These are phyloP conservation scores for Leccinum fuscescens DNA, from an alignment of 1,284 basidiomycete genomes.

Conservation along the genomic window DNA sequence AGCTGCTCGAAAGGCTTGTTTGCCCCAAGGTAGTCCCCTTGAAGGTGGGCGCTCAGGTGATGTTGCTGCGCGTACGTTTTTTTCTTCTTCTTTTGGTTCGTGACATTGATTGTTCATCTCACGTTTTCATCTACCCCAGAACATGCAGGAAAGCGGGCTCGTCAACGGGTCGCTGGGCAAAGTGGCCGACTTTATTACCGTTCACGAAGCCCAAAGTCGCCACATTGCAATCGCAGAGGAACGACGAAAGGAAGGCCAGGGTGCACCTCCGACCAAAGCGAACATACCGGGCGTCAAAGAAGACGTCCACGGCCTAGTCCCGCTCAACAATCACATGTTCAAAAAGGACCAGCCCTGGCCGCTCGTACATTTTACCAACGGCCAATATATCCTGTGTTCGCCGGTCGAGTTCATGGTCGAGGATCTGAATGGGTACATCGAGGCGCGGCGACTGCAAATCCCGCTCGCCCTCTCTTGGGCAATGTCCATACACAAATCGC, in stretches of 20 bases:
- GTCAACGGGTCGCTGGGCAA: conserved; percentile 90
- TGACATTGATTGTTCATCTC: neutral
- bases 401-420: conserved; percentile 55
- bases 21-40: conserved; percentile 33
- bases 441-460: conserved; percentile 56
- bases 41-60: conserved; percentile 50
- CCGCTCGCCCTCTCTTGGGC: conserved; percentile 82
- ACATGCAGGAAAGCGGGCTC: conserved; percentile 51
- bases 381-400: conserved; percentile 42
- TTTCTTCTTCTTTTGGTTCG: too few species aligned
- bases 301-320: conserved; percentile 16
- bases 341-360: conserved; percentile 44
- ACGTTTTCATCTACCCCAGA: conserved; percentile 33
- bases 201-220: conserved; percentile 43
- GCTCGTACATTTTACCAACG: conserved; percentile 51
- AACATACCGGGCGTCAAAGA: conserved; percentile 14
- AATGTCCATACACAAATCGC: conserved; percentile 83
- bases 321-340: conserved; percentile 26
- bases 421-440: conserved; percentile 47
- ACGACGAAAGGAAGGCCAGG: conserved; percentile 13
- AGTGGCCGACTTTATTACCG: conserved; percentile 62
- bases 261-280: neutral
- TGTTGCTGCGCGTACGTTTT: conserved; percentile 59
- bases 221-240: conserved; percentile 41
- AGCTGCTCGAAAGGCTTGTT: conserved; percentile 31